phyloP scores from a whole-genome alignment of 768 basidiomycete species.

The Boletus coccyginus region DNA sequence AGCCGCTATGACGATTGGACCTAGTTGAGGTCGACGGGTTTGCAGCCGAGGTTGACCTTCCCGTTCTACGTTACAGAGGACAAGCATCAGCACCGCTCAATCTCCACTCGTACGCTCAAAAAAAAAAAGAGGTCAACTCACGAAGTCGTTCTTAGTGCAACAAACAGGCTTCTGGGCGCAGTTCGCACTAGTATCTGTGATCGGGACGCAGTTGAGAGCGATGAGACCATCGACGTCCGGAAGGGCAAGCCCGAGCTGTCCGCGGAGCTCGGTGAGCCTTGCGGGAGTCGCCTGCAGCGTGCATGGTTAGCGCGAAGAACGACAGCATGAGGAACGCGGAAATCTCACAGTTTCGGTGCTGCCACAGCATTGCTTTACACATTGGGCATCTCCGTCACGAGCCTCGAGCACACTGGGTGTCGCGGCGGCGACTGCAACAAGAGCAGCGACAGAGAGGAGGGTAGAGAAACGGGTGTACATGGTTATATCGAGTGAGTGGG shows the following conservation, averaged over 20 bases:
- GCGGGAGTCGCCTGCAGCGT: neutral
- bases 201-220: slow-evolving; percentile 4
- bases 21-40: slow-evolving; percentile 7
- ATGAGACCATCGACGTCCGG: neutral
- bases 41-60: slow-evolving; percentile 12
- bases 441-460: slow-evolving; percentile 9
- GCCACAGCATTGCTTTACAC: slow-evolving; percentile 10
- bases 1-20: too few species aligned
- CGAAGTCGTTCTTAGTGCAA: slow-evolving; percentile 11
- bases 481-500: neutral
- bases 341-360: slow-evolving; percentile 1
- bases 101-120: too few species aligned
- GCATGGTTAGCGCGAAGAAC: neutral
- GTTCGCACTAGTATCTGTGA: neutral
- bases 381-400: slow-evolving; percentile 3
- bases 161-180: slow-evolving; percentile 19
- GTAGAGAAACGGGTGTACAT: slow-evolving; percentile 8
- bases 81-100: neutral
- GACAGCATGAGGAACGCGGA: too few species aligned
- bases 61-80: slow-evolving; percentile 2
- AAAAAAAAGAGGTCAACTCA: neutral
- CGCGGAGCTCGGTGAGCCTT: neutral
- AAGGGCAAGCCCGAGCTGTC: neutral
- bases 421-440: slow-evolving; percentile 1
- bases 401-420: neutral